These are phyloP conservation scores for Carallia pectinifolia DNA, from an alignment of 345 rosid genomes.

Conservation along the genomic window DNA sequence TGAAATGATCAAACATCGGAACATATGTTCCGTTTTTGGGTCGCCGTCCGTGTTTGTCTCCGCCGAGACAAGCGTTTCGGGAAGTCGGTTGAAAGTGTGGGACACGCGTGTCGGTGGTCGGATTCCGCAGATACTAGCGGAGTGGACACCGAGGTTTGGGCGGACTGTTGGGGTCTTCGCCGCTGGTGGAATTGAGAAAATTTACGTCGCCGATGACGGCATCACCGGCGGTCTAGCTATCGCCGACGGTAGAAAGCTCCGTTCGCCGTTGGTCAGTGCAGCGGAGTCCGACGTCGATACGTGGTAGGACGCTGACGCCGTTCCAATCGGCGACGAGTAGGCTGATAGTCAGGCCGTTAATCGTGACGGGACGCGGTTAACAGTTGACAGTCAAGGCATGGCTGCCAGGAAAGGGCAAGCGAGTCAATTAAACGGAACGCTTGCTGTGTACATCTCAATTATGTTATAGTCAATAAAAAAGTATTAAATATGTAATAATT, in stretches of 20 bases:
- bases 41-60: neutral
- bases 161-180: neutral
- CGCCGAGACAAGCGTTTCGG: neutral
- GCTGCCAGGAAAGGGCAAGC: no score
- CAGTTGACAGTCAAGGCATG: constrained; percentile 7
- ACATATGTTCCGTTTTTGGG: neutral
- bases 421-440: no score
- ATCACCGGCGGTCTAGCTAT: neutral
- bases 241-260: neutral
- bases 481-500: no score
- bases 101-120: neutral
- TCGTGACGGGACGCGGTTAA: constrained; percentile 18
- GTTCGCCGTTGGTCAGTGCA: neutral
- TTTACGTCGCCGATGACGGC: neutral
- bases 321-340: neutral
- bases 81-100: neutral
- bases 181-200: neutral
- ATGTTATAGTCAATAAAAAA: no score
- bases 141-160: neutral
- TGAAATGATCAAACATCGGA: neutral
- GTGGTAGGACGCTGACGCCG: constrained; percentile 32
- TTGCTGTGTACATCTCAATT: no score
- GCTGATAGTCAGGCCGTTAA: neutral
- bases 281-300: neutral
- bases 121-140: neutral